Percentiles rank a stretch among this genome's conserved stretches.
phyloP scores from a whole-genome alignment of 176 grass and related monocot species.

The barley (Hordeum vulgare) region DNA sequence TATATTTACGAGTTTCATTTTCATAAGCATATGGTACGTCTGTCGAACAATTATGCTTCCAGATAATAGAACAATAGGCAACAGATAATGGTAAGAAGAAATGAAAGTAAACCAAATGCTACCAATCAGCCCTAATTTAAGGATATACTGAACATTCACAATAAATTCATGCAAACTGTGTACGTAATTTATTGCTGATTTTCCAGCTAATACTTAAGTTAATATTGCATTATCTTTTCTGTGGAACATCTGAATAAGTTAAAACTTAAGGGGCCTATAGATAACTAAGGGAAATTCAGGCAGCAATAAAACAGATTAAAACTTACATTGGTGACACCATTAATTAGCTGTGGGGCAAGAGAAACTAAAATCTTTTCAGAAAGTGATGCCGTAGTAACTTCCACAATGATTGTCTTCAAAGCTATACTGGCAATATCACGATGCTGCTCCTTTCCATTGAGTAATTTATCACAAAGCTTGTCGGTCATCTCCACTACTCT shows the following conservation, averaged over 20 bases:
- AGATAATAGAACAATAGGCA: not conserved
- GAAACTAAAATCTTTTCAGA: constrained; percentile 83
- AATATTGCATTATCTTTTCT: not conserved
- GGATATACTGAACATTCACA: not conserved
- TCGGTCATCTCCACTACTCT: constrained; percentile 88
- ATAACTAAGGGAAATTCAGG: not conserved
- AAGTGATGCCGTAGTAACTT: constrained; percentile 76
- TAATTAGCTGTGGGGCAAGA: constrained; percentile 75
- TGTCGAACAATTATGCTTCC: not conserved
- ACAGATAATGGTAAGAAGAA: not conserved
- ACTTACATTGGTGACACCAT: constrained; percentile 74
- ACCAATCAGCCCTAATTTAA: not conserved
- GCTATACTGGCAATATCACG: constrained; percentile 98
- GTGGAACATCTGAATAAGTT: not conserved
- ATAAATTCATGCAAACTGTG: not conserved
- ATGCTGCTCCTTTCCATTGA: constrained; percentile 97
- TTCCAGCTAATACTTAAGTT: not conserved
- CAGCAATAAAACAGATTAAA: not conserved
- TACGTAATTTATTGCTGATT: not conserved
- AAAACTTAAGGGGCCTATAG: not conserved
- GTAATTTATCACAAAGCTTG: constrained; percentile 91
- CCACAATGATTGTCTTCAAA: constrained; percentile 86
- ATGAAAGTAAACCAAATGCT: not conserved
- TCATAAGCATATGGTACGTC: not conserved
- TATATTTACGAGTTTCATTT: not conserved